Percentiles rank a stretch among this genome's conserved stretches.
phyloP scores from a whole-genome alignment of 2,329 filamentous ascomycete species.

The Zalaria sp. region DNA sequence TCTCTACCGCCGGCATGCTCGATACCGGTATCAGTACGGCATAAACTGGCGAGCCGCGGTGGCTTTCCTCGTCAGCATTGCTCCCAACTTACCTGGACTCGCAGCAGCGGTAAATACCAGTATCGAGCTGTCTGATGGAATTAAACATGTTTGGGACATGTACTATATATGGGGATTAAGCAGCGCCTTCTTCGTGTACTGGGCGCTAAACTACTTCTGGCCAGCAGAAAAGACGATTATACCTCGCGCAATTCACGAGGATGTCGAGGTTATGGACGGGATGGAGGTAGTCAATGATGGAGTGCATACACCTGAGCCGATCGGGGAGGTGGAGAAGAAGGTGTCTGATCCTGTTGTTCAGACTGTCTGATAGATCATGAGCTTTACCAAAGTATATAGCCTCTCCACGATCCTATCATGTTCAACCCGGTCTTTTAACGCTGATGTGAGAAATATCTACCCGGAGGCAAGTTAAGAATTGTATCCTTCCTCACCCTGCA shows the following conservation, averaged over 20 bases:
- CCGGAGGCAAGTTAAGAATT: too few species aligned
- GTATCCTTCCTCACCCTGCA: too few species aligned
- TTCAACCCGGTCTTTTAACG: too few species aligned
- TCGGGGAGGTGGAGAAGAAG: too few species aligned
- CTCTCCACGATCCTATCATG: too few species aligned
- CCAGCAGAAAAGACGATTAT: conserved; percentile 39
- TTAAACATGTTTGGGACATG: conserved; percentile 44
- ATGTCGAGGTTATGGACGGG: background rate
- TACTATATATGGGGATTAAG: conserved; percentile 53
- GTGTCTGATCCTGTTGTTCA: too few species aligned
- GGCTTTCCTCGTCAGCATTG: conserved; percentile 43
- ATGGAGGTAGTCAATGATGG: too few species aligned
- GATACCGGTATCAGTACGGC: conserved; percentile 38
- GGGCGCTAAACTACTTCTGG: conserved; percentile 32
- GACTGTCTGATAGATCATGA: too few species aligned
- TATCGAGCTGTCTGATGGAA: conserved; percentile 31
- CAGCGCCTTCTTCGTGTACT: conserved; percentile 41
- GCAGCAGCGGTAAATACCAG: conserved; percentile 26
- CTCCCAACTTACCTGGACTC: conserved; percentile 37
- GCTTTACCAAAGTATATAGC: too few species aligned
- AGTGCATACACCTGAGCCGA: too few species aligned
- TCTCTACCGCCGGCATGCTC: conserved; percentile 34
- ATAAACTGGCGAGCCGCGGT: conserved; percentile 46
- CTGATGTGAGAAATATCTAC: too few species aligned
- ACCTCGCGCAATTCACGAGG: conserved; percentile 15